Conservation (phyloP, 169 alveolate genomes). For the Cryptosporidium canis region DNA sequence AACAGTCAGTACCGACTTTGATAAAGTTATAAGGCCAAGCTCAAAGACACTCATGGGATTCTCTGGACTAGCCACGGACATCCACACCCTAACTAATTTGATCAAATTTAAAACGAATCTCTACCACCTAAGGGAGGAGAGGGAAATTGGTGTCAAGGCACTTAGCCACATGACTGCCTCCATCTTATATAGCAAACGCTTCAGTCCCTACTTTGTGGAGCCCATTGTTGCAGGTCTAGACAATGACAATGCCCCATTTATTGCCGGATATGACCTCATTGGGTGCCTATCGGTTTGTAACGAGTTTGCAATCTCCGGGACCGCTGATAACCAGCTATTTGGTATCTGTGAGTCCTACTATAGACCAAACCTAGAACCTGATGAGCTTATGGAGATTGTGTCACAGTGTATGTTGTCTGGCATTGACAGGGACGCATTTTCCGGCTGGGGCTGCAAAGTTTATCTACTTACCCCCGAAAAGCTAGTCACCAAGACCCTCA, state of each 20-base stretch:
- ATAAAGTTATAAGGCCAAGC: constrained; percentile 89
- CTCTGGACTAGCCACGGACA: constrained; percentile 93
- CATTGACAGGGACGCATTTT: constrained; percentile 93
- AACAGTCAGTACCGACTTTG: constrained; percentile 88
- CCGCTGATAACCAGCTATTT: constrained; percentile 93
- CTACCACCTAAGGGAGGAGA: constrained; percentile 87
- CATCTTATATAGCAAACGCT: constrained; percentile 88
- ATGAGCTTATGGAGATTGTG: constrained; percentile 91
- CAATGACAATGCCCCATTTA: constrained; percentile 84
- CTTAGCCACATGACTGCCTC: constrained; percentile 90
- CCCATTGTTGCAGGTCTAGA: constrained; percentile 93
- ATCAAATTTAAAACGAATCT: constrained; percentile 89
- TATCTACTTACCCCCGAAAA: constrained; percentile 82
- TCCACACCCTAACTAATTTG: constrained; percentile 86
- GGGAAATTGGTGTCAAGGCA: constrained; percentile 88
- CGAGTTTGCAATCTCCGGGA: constrained; percentile 94
- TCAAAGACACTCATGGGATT: constrained; percentile 88
- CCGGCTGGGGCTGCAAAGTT: constrained; percentile 94
- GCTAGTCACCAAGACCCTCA: constrained; percentile 83
- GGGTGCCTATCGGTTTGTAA: constrained; percentile 88
- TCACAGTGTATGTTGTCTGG: constrained; percentile 95
- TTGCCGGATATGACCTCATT: constrained; percentile 90
- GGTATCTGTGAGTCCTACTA: constrained; percentile 96
- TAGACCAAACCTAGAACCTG: constrained; percentile 91
- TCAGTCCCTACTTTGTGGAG: constrained; percentile 91